Conservation (phyloP, 78 protist genomes). For the Creolimax fragrantissima region DNA sequence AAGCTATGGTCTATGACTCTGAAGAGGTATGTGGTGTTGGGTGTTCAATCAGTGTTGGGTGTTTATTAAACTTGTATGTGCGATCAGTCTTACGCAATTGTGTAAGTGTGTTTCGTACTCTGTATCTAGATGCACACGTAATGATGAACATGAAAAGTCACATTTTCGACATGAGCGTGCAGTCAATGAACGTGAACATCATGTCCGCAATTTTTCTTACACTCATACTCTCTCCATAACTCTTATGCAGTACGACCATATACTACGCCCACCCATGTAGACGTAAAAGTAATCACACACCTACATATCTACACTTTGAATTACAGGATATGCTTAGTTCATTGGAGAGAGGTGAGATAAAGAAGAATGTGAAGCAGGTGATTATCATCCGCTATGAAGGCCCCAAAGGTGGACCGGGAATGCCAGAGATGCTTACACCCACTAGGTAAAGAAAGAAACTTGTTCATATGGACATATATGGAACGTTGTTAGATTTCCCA, state of each 20-base stretch:
- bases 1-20: constrained; percentile 51
- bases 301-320: neutral
- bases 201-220: neutral
- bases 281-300: neutral
- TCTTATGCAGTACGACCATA: no score
- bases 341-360: constrained; percentile 30
- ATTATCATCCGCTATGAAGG: constrained; percentile 61
- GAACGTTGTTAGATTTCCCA: no score
- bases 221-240: neutral
- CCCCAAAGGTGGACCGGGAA: constrained; percentile 73
- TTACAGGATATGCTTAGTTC: constrained; percentile 24
- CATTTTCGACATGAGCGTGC: no score
- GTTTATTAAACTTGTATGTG: neutral
- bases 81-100: neutral
- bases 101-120: neutral
- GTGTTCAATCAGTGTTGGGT: neutral
- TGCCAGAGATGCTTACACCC: constrained; percentile 53
- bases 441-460: neutral
- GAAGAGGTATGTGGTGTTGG: constrained; percentile 41
- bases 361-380: constrained; percentile 33
- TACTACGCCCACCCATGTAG: neutral
- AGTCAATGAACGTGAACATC: no score
- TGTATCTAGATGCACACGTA: no score
- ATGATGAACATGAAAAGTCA: no score
- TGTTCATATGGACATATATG: neutral